Conservation (phyloP, 2,329 filamentous ascomycete genomes). For the Talaromyces sp. region DNA sequence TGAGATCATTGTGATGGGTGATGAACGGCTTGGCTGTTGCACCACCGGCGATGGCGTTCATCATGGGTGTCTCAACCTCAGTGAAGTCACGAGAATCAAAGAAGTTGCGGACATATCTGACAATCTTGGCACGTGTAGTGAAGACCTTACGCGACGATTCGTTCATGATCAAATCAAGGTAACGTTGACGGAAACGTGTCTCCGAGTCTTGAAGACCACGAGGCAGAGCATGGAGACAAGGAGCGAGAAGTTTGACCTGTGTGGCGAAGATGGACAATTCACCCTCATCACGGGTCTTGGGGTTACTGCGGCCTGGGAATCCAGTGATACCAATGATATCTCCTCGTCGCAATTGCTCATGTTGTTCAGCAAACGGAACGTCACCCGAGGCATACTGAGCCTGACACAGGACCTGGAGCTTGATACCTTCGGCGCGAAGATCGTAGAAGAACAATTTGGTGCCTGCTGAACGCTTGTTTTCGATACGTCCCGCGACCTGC, state of each 20-base stretch:
- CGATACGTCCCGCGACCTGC: constrained; percentile 77
- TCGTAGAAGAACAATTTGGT: constrained; percentile 91
- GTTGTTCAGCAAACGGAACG: constrained; percentile 75
- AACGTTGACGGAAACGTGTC: constrained; percentile 85
- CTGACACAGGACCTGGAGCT: constrained; percentile 90
- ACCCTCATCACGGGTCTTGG: constrained; percentile 81
- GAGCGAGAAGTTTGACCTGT: constrained; percentile 78
- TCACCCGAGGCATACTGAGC: constrained; percentile 68
- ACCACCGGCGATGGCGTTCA: constrained; percentile 92
- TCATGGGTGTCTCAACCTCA: constrained; percentile 95
- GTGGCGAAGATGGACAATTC: constrained; percentile 91
- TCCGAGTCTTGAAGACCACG: constrained; percentile 95
- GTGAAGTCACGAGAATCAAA: constrained; percentile 84
- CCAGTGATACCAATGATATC: constrained; percentile 88
- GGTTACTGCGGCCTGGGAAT: constrained; percentile 77
- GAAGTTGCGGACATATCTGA: constrained; percentile 81
- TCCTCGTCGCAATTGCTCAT: constrained; percentile 80
- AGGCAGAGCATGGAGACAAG: constrained; percentile 85
- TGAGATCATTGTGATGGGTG: constrained; percentile 91
- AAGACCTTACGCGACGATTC: constrained; percentile 77
- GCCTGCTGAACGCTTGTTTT: constrained; percentile 76
- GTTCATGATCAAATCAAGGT: constrained; percentile 97
- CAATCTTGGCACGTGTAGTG: constrained; percentile 78
- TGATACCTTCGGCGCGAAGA: constrained; percentile 66
- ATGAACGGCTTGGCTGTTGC: constrained; percentile 93